A percentile compares a stretch with the other conserved stretches of the same genome.
Evolutionary conservation across 2,329 filamentous ascomycete species (phyloP).

Genomic region (Beauveria varroae): DNA sequence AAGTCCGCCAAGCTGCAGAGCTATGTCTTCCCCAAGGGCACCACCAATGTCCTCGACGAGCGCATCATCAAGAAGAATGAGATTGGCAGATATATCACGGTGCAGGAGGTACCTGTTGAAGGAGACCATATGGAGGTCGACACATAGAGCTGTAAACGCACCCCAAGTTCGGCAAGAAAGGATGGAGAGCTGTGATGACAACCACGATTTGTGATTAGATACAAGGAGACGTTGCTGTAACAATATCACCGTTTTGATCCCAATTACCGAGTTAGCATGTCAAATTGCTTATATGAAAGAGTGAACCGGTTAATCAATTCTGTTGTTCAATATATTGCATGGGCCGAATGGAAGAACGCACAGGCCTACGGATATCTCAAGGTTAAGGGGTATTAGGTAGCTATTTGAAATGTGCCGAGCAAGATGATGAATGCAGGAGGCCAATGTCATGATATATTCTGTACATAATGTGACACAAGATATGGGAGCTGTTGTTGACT

Average conservation of each 20-base stretch:
- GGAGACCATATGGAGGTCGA: conserved; percentile 65
- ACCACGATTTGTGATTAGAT: not conserved
- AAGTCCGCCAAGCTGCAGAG: conserved; percentile 85
- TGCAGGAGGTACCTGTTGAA: conserved; percentile 73
- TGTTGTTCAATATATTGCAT: conserved; percentile 2
- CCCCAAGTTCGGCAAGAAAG: not conserved
- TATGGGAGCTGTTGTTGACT: not conserved
- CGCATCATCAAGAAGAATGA: conserved; percentile 93
- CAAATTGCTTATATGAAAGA: not conserved
- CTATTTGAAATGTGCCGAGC: not conserved
- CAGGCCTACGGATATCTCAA: not conserved
- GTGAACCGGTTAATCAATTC: not conserved
- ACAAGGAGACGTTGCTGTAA: conserved; percentile 7
- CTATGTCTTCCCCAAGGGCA: conserved; percentile 84
- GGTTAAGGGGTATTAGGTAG: not conserved
- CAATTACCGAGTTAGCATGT: not conserved
- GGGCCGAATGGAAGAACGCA: not conserved
- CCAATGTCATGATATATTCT: not conserved
- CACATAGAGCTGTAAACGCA: conserved; percentile 31
- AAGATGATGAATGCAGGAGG: not conserved
- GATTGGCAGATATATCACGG: conserved; percentile 86
- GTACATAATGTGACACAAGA: not conserved
- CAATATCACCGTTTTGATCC: conserved; percentile 8
- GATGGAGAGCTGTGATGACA: not conserved
- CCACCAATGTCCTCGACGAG: conserved; percentile 93